Base-by-base conservation (phyloP, 305 asterid species). In the Fraxinus platypoda region DNA sequence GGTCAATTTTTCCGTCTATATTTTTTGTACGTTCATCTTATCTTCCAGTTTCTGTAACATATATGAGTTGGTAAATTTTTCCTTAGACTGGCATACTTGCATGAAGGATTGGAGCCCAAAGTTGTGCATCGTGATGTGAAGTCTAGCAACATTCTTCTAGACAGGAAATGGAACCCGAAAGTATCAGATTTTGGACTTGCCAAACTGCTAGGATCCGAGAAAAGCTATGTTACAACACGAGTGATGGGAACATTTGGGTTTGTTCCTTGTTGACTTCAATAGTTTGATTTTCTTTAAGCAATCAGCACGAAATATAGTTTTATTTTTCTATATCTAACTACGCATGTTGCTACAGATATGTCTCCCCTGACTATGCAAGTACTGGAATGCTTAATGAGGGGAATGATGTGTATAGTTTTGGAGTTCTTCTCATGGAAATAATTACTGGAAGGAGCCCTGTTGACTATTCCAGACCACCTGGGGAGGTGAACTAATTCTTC, bases 171-270 rank as follows among this genome's bases (percentile, higher is more conserved):
- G 99, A 92, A 90, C 70, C 79, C 98, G 4, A 94, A 89, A 91
- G 97, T 95, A 62, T 94, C 99, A 26, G 99, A 95, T 85, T 94
- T 95, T 76, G 99, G 99, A 81, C 97, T 95, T 74, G 99, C 99
- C 79, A 95, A 95, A 84, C 88, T 95, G 37, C 80, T 95, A 81
- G 98, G 92, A 77, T 78, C 98, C 0, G 99, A 93, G 94, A 94
- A 91, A 88, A 94, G 97, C 91, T 84, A 88, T 1, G 99, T 94
- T 79, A 95, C 98, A 57, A 95, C 99, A 70, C 93, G 99, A 84
- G 99, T 95, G 81, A 95, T 95, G 99, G 99, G 99, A 77, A 95
- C 99, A 77, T 95, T 95, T 81, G 99, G 99, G 99, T 95, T 84
- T 35, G 98, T 87, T 71, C 86, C 79, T 23, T 84, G 84, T 77